Evolutionary conservation across 345 rosid species (phyloP).

Genomic region (Eucalyptus virginea): DNA sequence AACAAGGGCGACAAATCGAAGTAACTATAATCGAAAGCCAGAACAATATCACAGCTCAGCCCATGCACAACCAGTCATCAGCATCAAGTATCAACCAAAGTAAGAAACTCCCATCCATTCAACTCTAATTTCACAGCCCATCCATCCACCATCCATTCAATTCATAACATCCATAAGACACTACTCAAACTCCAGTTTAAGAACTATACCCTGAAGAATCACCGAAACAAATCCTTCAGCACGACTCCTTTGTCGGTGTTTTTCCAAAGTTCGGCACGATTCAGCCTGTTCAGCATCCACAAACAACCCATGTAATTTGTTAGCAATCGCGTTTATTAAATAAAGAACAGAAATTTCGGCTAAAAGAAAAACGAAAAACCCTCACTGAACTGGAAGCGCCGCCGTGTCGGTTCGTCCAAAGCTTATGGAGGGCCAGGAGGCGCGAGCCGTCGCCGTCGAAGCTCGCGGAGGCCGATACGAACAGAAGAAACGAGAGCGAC

Average conservation of each 20-base stretch:
- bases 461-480: not conserved
- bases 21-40: not conserved
- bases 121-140: not conserved
- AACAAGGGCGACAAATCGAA: not conserved
- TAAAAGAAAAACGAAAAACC: not conserved
- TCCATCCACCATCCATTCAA: not conserved
- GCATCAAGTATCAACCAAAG: not conserved
- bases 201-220: not conserved
- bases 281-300: not conserved
- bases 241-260: not conserved
- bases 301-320: not conserved
- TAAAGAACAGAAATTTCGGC: not conserved
- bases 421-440: not conserved
- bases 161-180: not conserved
- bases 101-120: not conserved
- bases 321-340: not conserved
- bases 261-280: not conserved
- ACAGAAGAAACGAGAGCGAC: not conserved
- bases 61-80: not conserved
- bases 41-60: not conserved
- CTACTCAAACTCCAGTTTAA: not conserved
- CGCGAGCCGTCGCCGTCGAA: not conserved
- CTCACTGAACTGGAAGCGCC: not conserved
- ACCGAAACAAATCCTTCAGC: not conserved
- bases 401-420: not conserved